Percentiles rank a stretch among this genome's conserved stretches.
These are phyloP conservation scores for Ceratocystis ficicola DNA, from an alignment of 2,329 filamentous ascomycete genomes.

Conservation along the genomic window DNA sequence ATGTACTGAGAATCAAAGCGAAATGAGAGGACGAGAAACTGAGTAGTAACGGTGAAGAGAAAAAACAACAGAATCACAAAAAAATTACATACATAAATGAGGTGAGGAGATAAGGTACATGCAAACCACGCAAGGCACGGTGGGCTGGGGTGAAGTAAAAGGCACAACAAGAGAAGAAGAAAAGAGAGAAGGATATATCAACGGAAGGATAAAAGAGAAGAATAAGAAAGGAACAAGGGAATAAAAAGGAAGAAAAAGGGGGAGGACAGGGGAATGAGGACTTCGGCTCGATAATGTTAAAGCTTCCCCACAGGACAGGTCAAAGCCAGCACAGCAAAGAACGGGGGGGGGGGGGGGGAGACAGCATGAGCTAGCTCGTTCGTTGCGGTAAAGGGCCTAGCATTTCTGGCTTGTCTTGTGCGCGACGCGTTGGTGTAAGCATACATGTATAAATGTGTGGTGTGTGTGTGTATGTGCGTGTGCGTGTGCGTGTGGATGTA, in stretches of 20 bases:
- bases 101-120: neutral
- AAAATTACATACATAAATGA: conserved; percentile 3
- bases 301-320: neutral
- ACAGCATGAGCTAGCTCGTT: neutral
- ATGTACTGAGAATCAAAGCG: neutral
- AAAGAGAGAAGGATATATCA: neutral
- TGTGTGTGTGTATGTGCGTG: too few species aligned
- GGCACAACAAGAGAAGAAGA: neutral
- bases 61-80: neutral
- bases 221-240: neutral
- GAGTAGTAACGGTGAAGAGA: neutral
- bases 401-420: too few species aligned
- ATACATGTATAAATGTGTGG: too few species aligned
- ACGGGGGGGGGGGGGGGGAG: neutral
- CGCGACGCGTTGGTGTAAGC: too few species aligned
- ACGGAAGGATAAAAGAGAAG: conserved; percentile 11
- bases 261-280: neutral
- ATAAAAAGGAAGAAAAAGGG: conserved; percentile 11
- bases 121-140: conserved; percentile 5
- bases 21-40: conserved; percentile 14
- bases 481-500: too few species aligned
- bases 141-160: neutral
- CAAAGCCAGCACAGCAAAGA: conserved; percentile 6
- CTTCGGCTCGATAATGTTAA: neutral
- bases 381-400: too few species aligned